Conservation (phyloP, 768 basidiomycete species). For the Ramaria rubella region DNA sequence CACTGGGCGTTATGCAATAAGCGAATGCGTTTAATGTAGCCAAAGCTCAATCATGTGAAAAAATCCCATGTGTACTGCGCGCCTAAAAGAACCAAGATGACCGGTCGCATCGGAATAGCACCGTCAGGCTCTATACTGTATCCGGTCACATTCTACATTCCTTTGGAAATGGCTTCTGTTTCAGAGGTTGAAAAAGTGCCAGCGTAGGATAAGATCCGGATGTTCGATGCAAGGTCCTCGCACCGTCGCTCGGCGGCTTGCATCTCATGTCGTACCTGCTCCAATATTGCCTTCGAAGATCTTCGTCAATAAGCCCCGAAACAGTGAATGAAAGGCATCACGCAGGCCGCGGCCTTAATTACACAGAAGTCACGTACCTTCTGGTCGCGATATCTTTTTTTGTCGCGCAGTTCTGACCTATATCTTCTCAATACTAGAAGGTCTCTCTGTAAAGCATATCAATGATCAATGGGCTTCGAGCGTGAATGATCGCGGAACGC, state of each 20-base stretch:
- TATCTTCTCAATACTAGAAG: neutral
- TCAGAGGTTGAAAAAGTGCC: too few relatives aligned
- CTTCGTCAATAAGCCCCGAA: neutral
- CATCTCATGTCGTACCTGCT: neutral
- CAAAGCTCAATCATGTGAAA: too few relatives aligned
- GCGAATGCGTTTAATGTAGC: too few relatives aligned
- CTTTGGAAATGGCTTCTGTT: too few relatives aligned
- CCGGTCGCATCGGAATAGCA: too few relatives aligned
- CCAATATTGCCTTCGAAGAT: neutral
- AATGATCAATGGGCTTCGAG: neutral
- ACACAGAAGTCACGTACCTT: neutral
- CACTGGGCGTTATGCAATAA: too few relatives aligned
- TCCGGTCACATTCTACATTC: too few relatives aligned
- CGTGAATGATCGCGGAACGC: neutral
- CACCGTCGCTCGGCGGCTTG: neutral
- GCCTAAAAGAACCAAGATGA: too few relatives aligned
- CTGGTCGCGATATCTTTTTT: slow-evolving; percentile 6
- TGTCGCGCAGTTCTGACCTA: neutral
- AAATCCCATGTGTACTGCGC: too few relatives aligned
- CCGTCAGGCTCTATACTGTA: too few relatives aligned
- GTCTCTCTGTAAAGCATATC: neutral
- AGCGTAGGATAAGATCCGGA: neutral
- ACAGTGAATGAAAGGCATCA: neutral
- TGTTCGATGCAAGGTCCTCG: neutral
- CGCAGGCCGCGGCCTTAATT: neutral